Evolutionary conservation across 257 asterid species (phyloP).

Genomic region (Thymus mandschuricus): DNA sequence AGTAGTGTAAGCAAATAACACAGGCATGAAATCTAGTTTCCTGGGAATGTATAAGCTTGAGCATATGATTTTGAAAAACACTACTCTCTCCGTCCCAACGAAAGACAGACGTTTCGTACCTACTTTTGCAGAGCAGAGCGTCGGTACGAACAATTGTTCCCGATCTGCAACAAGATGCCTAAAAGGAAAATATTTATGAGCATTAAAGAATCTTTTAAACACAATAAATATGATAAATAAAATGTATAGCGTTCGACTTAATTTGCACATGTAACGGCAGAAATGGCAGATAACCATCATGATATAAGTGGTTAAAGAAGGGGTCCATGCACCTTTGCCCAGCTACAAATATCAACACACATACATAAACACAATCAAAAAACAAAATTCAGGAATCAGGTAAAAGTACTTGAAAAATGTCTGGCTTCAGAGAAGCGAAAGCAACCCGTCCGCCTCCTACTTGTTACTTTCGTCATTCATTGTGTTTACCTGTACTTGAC

Average conservation of each 20-base stretch:
- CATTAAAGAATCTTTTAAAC: constrained; percentile 12
- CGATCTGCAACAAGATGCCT: constrained; percentile 36
- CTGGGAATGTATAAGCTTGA: no score
- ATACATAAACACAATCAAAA: neutral
- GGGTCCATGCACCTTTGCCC: constrained; percentile 31
- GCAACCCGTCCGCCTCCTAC: constrained; percentile 13
- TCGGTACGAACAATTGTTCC: neutral
- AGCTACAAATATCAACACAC: constrained; percentile 27
- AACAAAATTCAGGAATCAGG: constrained; percentile 3
- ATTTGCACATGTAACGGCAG: constrained; percentile 35
- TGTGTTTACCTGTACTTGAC: neutral
- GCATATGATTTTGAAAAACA: no score
- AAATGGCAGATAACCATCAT: constrained; percentile 23
- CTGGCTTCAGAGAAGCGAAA: constrained; percentile 5
- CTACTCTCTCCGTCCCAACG: no score
- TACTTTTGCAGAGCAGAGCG: no score
- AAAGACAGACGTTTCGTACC: no score
- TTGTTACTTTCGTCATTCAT: constrained; percentile 29
- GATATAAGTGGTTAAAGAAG: constrained; percentile 18
- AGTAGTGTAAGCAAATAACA: neutral
- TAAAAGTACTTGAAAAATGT: neutral
- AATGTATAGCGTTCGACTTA: neutral
- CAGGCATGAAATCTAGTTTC: no score
- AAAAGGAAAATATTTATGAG: constrained; percentile 21
- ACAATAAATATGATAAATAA: neutral